These are phyloP conservation scores for Exophiala calicioides DNA, from an alignment of 2,329 filamentous ascomycete species.

Conservation along the genomic window DNA sequence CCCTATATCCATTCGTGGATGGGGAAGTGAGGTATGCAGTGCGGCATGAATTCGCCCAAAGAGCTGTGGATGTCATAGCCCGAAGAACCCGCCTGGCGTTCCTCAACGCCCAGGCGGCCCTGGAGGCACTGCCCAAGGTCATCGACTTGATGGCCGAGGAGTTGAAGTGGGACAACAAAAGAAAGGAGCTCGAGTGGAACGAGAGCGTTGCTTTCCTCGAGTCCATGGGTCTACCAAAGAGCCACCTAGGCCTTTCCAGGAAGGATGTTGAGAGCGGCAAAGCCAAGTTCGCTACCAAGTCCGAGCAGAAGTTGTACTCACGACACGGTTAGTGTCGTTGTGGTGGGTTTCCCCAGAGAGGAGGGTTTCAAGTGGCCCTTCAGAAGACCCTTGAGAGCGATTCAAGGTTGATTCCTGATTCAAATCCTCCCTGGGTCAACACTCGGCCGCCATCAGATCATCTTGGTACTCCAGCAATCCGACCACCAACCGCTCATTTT, in stretches of 20 bases:
- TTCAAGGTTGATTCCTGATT: constrained; percentile 44
- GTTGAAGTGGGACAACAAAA: constrained; percentile 70
- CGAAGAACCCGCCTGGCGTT: constrained; percentile 83
- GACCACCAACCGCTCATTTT: neutral
- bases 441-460: constrained; percentile 54
- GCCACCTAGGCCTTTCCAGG: constrained; percentile 56
- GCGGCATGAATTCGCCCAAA: constrained; percentile 87
- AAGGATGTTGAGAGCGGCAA: constrained; percentile 61
- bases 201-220: constrained; percentile 62
- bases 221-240: constrained; percentile 63
- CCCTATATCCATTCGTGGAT: constrained; percentile 86
- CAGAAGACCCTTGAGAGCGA: constrained; percentile 55
- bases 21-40: constrained; percentile 89
- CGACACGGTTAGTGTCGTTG: constrained; percentile 42
- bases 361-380: constrained; percentile 50
- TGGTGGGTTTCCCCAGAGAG: neutral
- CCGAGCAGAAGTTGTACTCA: constrained; percentile 43
- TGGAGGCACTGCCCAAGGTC: constrained; percentile 79
- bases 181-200: constrained; percentile 80
- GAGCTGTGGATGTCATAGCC: constrained; percentile 83
- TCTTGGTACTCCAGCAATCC: neutral
- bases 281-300: constrained; percentile 46
- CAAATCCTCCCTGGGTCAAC: constrained; percentile 48
- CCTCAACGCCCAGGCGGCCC: constrained; percentile 84
- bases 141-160: constrained; percentile 90